These are phyloP conservation scores for Trichoderma sp. DNA, from an alignment of 2,329 filamentous ascomycete genomes.

Conservation along the genomic window DNA sequence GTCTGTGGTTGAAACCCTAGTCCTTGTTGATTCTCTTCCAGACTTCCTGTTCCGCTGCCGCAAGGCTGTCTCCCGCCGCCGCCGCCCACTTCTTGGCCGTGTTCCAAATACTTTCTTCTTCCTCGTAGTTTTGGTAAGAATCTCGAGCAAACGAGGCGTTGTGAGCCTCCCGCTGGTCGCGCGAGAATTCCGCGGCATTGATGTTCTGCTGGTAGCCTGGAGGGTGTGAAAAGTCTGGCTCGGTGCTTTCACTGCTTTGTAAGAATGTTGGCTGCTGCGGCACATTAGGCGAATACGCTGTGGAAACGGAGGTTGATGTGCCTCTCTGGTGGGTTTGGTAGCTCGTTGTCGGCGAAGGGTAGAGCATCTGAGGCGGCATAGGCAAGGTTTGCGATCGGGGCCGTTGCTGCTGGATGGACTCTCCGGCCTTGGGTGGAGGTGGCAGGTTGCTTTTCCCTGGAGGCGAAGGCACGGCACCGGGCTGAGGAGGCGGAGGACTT, in stretches of 20 bases:
- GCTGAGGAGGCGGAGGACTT: conserved; percentile 54
- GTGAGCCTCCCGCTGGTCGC: conserved; percentile 44
- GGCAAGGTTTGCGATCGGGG: conserved; percentile 40
- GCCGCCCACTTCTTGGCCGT: conserved; percentile 57
- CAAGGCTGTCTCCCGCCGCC: conserved; percentile 55
- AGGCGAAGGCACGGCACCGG: conserved; percentile 52
- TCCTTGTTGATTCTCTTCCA: conserved; percentile 63
- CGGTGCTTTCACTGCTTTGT: conserved; percentile 27
- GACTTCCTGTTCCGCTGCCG: conserved; percentile 57
- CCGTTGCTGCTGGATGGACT: conserved; percentile 39
- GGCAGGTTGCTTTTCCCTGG: conserved; percentile 38
- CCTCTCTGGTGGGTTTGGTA: conserved; percentile 43
- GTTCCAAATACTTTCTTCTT: conserved; percentile 51
- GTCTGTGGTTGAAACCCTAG: conserved; percentile 26
- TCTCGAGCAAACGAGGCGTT: conserved; percentile 33
- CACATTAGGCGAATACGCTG: conserved; percentile 28
- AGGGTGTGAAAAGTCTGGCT: conserved; percentile 42
- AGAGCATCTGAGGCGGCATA: conserved; percentile 48
- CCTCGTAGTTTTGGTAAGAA: conserved; percentile 26
- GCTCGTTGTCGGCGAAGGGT: conserved; percentile 44
- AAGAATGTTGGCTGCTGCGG: conserved; percentile 28
- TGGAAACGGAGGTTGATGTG: conserved; percentile 43
- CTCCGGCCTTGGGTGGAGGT: conserved; percentile 51
- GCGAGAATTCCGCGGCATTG: conserved; percentile 50
- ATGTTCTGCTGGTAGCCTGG: conserved; percentile 57